Evolutionary conservation across 345 rosid species (phyloP).

Genomic region (Salix suchowensis): DNA sequence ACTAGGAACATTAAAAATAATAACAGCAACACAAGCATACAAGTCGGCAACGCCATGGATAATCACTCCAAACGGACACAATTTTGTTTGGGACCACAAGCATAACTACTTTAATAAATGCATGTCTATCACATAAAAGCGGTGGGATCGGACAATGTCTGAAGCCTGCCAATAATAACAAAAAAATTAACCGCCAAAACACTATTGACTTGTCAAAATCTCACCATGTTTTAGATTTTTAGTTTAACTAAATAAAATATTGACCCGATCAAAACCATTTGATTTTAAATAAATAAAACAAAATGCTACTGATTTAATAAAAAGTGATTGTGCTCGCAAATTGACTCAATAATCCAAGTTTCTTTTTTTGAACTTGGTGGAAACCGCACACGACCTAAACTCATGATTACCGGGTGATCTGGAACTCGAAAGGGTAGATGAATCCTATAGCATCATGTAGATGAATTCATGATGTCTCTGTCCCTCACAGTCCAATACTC

Average conservation of each 20-base stretch:
- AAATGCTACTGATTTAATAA: too few relatives aligned
- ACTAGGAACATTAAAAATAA: background rate
- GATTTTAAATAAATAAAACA: too few relatives aligned
- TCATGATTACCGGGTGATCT: background rate
- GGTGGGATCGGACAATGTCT: background rate
- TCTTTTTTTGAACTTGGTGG: background rate
- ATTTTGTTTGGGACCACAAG: slow-evolving; percentile 20
- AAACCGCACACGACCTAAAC: background rate
- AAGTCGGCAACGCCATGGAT: background rate
- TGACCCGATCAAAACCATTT: too few relatives aligned
- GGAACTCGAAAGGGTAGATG: background rate
- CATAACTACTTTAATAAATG: background rate
- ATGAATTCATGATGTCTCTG: background rate
- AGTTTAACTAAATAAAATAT: too few relatives aligned
- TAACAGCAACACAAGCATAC: background rate
- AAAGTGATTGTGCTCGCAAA: too few relatives aligned
- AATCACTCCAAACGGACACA: slow-evolving; percentile 9
- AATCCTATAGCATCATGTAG: slow-evolving; percentile 6
- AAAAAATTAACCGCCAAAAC: background rate
- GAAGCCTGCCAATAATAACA: background rate
- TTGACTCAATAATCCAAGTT: too few relatives aligned
- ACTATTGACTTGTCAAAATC: background rate
- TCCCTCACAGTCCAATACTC: slow-evolving; percentile 15
- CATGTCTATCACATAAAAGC: background rate
- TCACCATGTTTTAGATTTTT: too few relatives aligned